These are phyloP conservation scores for Aureobasidium sp. DNA, from an alignment of 2,329 filamentous ascomycete species.

Conservation along the genomic window DNA sequence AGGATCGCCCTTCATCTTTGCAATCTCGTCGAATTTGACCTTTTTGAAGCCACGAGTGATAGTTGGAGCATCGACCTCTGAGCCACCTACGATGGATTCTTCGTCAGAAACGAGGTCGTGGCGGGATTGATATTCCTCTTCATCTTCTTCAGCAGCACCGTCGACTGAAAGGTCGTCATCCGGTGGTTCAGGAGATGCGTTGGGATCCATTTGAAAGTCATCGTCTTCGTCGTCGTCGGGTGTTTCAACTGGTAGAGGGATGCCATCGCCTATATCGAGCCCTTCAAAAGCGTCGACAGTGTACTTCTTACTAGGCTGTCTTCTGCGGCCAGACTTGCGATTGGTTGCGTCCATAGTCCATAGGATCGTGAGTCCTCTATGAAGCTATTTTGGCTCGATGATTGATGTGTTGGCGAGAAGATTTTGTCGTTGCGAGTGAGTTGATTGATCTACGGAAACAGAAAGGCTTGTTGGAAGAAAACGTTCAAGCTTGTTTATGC, in stretches of 20 bases:
- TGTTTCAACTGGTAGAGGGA: conserved; percentile 20
- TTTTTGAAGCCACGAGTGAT: neutral
- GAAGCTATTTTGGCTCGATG: neutral
- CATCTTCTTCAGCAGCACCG: conserved; percentile 19
- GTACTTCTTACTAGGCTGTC: conserved; percentile 24
- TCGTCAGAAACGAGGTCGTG: conserved; percentile 32
- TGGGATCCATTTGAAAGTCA: conserved; percentile 32
- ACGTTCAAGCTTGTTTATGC: neutral
- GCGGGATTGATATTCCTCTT: conserved; percentile 28
- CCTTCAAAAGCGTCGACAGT: conserved; percentile 31
- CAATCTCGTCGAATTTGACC: neutral
- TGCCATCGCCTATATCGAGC: conserved; percentile 24
- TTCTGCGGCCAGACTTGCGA: conserved; percentile 15
- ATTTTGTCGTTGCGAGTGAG: neutral
- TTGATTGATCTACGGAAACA: neutral
- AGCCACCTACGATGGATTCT: conserved; percentile 4
- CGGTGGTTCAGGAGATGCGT: conserved; percentile 22
- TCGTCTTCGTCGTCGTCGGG: conserved; percentile 27
- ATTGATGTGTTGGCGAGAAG: neutral
- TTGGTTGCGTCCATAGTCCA: conserved; percentile 2
- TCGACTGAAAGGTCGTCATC: conserved; percentile 10
- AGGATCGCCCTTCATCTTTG: conserved; percentile 13
- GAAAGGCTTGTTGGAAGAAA: neutral
- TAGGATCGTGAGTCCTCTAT: neutral
- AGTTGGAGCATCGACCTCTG: neutral